These are phyloP conservation scores for Aspergillus diversus DNA, from an alignment of 495 filamentous ascomycete species.

Conservation along the genomic window DNA sequence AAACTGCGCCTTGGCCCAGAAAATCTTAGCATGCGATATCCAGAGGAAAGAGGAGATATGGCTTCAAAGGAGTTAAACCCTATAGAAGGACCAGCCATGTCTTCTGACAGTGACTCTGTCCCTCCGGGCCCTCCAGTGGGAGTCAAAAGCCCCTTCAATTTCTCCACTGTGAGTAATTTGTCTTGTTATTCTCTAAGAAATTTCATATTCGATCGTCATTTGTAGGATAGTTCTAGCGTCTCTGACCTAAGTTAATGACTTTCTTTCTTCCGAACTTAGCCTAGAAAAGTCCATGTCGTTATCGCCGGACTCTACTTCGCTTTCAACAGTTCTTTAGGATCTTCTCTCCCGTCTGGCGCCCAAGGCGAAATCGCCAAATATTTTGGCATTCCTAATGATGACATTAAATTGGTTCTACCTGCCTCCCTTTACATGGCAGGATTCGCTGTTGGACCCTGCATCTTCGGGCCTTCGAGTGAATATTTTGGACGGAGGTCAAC, in stretches of 20 bases:
- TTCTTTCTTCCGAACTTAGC: not conserved
- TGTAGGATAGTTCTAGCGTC: not conserved
- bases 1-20: not conserved
- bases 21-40: not conserved
- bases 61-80: not conserved
- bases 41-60: not conserved
- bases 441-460: conserved; percentile 59
- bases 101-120: not conserved
- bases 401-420: conserved; percentile 57
- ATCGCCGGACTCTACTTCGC: conserved; percentile 55
- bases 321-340: conserved; percentile 67
- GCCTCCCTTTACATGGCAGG: conserved; percentile 68
- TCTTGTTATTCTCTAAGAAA: not conserved
- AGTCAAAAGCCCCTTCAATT: not conserved
- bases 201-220: not conserved
- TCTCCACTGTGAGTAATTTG: not conserved
- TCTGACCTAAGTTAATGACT: not conserved
- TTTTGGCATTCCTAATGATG: conserved; percentile 48
- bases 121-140: not conserved
- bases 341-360: conserved; percentile 29
- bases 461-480: conserved; percentile 69
- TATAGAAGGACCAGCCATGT: not conserved
- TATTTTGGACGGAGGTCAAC: conserved; percentile 62
- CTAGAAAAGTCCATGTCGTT: conserved; percentile 52
- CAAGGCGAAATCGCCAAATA: conserved; percentile 43